These are phyloP conservation scores for Acanthamoeba sp. DNA, from an alignment of 208 protist genomes.

Conservation along the genomic window DNA sequence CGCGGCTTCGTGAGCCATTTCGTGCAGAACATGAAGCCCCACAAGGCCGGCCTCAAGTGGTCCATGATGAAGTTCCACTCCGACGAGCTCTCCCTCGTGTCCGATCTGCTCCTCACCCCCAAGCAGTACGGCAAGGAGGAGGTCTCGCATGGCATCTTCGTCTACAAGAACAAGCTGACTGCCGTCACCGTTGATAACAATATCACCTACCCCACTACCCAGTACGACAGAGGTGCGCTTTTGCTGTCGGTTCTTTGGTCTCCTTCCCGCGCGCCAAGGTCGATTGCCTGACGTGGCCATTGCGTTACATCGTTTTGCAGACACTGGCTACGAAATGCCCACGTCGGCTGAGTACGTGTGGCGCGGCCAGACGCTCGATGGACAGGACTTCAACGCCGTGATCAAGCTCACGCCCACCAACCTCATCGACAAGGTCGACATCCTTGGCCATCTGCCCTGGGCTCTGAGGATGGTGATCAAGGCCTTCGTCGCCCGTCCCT, in stretches of 20 bases:
- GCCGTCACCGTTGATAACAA: constrained; percentile 68
- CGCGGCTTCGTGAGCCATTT: constrained; percentile 68
- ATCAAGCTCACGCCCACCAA: constrained; percentile 69
- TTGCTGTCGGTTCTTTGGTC: background rate
- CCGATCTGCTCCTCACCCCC: constrained; percentile 63
- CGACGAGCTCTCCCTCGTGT: constrained; percentile 56
- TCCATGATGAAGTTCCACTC: constrained; percentile 73
- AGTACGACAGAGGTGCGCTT: constrained; percentile 65
- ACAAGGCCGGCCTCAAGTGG: constrained; percentile 69
- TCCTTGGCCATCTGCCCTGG: constrained; percentile 65
- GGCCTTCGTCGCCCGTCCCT: constrained; percentile 69
- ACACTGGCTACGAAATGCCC: constrained; percentile 57
- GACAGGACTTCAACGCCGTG: constrained; percentile 39
- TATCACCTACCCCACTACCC: constrained; percentile 62
- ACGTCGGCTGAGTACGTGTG: constrained; percentile 66
- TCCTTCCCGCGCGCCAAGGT: background rate
- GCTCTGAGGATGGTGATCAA: constrained; percentile 68
- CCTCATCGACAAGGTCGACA: constrained; percentile 74
- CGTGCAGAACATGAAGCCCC: constrained; percentile 71
- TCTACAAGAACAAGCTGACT: constrained; percentile 70
- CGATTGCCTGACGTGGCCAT: background rate
- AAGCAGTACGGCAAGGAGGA: constrained; percentile 60
- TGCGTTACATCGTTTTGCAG: background rate
- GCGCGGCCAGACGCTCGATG: constrained; percentile 63
- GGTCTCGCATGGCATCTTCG: constrained; percentile 57